Evolutionary conservation across 768 basidiomycete species (phyloP), one percentile per base, ranked within the genome.

Genomic region (Leucocoprinus birnbaumii): DNA sequence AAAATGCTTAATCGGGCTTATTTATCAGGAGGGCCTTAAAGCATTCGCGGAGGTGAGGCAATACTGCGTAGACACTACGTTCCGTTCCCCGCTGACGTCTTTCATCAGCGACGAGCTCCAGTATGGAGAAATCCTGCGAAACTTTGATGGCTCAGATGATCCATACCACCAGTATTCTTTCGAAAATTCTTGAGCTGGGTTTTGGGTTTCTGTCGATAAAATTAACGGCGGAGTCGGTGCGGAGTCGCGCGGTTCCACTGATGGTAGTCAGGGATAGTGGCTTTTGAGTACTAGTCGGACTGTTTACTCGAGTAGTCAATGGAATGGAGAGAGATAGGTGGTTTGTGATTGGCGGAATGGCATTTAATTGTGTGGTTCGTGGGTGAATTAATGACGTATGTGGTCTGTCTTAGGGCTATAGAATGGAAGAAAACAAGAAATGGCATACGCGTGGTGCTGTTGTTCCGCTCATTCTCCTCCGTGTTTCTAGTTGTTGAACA

Each of bases 41-140:
- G 89, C 89, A 3, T 91, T 90, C 64, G 61, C 71, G 11, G 82
- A 85, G 78, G 86, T 87, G 58, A 60, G 77, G 37, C 47, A 18
- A 44, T n/a, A 9, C 6, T 27, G 37, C 34, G 45, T 42, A 45
- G 50, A 47, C 53, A 26, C 43, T 50, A 37, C 56, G 47, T 37
- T 21, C 43, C 19, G 22, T 18, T 54, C 31, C 44, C 27, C n/a
- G 34, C 45, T 57, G 26, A 58, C 31, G 18, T 19, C 14, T 38
- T 42, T 24, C 44, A 31, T 11, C 11, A 61, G 60, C 58, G 58
- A 49, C 53, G 60, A 11, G 27, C 57, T 11, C 60, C 60, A 18
- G 26, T 44, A 25, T 61, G 60, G 60, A 56, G 24, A 27, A 61
- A 58, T 35, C 60, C 60, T 19, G 50, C 60, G 34, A 61, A 61